These are phyloP conservation scores for Trichosphaerium sp. DNA, from an alignment of 78 protist species.

Conservation along the genomic window DNA sequence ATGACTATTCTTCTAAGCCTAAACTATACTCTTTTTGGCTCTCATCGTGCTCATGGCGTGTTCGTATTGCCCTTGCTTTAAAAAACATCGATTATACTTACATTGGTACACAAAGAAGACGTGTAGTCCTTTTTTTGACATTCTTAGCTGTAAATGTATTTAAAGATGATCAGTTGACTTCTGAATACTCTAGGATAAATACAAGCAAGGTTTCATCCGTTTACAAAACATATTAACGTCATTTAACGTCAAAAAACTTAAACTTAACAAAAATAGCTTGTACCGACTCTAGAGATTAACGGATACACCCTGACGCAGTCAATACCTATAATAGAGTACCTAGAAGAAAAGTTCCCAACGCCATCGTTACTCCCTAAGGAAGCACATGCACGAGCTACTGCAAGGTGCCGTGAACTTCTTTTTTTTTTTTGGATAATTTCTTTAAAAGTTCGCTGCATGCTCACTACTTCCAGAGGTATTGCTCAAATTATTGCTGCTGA, in stretches of 20 bases:
- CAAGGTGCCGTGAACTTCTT: background rate
- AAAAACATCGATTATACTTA: background rate
- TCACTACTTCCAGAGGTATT: background rate
- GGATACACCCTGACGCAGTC: background rate
- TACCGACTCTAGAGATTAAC: background rate
- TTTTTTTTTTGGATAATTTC: background rate
- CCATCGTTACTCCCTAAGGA: background rate
- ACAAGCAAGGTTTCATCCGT: background rate
- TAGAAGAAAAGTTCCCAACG: background rate
- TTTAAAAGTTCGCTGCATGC: background rate
- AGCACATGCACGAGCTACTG: background rate
- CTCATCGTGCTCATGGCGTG: slow-evolving; percentile 4
- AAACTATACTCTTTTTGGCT: background rate
- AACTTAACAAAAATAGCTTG: background rate
- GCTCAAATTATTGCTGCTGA: background rate
- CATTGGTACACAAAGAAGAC: too few species aligned
- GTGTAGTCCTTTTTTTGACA: too few species aligned
- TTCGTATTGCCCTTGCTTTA: background rate
- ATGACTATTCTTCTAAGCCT: too few species aligned
- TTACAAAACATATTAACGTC: too few species aligned
- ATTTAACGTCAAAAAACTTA: background rate
- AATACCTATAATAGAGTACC: background rate
- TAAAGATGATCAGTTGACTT: background rate
- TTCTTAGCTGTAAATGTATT: background rate
- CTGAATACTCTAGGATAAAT: background rate